Conservation (phyloP, 2,329 filamentous ascomycete species). For the Alternaria arborescens region DNA sequence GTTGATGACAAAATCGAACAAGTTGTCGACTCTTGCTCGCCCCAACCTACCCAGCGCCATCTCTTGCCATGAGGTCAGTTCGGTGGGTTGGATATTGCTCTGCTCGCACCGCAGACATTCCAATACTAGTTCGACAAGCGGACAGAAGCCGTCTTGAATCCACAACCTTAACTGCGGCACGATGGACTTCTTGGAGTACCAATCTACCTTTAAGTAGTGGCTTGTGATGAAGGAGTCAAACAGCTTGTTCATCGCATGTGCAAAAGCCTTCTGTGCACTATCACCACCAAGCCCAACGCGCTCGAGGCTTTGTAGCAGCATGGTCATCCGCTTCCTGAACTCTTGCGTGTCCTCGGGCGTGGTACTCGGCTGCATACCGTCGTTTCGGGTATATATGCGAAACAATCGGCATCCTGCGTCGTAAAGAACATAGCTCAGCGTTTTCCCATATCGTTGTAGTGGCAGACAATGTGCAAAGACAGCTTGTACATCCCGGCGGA, state of each 20-base stretch:
- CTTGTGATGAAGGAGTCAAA: conserved; percentile 70
- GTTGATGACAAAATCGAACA: conserved; percentile 80
- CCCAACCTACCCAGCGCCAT: conserved; percentile 74
- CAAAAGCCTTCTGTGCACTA: conserved; percentile 74
- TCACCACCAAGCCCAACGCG: conserved; percentile 74
- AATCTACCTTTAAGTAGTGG: conserved; percentile 69
- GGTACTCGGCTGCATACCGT: conserved; percentile 30
- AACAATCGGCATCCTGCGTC: conserved; percentile 60
- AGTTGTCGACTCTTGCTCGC: conserved; percentile 71
- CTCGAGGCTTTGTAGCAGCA: conserved; percentile 67
- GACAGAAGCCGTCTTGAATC: conserved; percentile 73
- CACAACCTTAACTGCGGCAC: conserved; percentile 69
- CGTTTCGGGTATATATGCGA: conserved; percentile 48
- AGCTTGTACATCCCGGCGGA: conserved; percentile 69
- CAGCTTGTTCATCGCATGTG: conserved; percentile 72
- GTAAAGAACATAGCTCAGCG: conserved; percentile 64
- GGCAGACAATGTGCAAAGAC: conserved; percentile 70
- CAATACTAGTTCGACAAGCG: conserved; percentile 70
- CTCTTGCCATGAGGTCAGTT: conserved; percentile 75
- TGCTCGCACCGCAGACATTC: conserved; percentile 46
- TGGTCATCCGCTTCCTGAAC: conserved; percentile 62
- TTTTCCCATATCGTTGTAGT: conserved; percentile 60
- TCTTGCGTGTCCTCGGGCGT: conserved; percentile 29
- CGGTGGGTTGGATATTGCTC: conserved; percentile 36
- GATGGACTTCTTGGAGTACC: conserved; percentile 63